Evolutionary conservation across 2,329 filamentous ascomycete species (phyloP).

Genomic region (Diplodia mutila): DNA sequence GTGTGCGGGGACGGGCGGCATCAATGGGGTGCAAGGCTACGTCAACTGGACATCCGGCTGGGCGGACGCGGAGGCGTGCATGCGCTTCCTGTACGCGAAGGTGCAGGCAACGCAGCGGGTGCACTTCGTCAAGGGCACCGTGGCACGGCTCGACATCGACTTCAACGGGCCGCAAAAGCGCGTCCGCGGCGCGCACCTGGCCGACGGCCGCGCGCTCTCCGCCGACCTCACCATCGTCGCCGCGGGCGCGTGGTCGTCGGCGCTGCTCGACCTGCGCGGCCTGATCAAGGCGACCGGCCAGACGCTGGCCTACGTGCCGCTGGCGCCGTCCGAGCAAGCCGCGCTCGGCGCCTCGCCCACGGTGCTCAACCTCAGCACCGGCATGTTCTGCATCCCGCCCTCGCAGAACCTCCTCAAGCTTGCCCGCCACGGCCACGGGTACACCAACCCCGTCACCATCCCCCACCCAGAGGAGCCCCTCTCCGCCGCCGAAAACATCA

Average conservation of each 20-base stretch:
- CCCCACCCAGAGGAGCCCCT: slow-evolving; percentile 47
- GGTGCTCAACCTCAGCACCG: slow-evolving; percentile 70
- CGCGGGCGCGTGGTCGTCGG: slow-evolving; percentile 83
- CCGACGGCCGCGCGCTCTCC: slow-evolving; percentile 53
- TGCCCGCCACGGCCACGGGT: slow-evolving; percentile 56
- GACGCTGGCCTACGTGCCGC: slow-evolving; percentile 73
- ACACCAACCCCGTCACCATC: slow-evolving; percentile 52
- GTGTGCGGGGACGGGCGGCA: slow-evolving; percentile 47
- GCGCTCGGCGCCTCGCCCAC: slow-evolving; percentile 69
- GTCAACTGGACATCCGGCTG: slow-evolving; percentile 76
- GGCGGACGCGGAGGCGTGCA: slow-evolving; percentile 74
- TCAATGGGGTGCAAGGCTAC: slow-evolving; percentile 68
- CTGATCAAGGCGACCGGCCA: slow-evolving; percentile 82
- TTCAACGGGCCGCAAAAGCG: slow-evolving; percentile 32
- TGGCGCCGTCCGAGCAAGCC: slow-evolving; percentile 72
- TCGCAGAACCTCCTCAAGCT: slow-evolving; percentile 49
- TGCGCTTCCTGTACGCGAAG: slow-evolving; percentile 64
- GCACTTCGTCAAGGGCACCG: slow-evolving; percentile 55
- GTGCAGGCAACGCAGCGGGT: slow-evolving; percentile 60
- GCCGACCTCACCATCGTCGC: slow-evolving; percentile 80
- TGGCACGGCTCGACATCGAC: slow-evolving; percentile 47
- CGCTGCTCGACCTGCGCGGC: slow-evolving; percentile 76
- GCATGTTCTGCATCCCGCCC: slow-evolving; percentile 77
- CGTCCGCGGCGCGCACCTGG: slow-evolving; percentile 64
- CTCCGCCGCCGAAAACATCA: slow-evolving; percentile 39